Evolutionary conservation across 345 rosid genomes (phyloP), one percentile per base, ranked within the genome.

Genomic region (Salix koriyanagi): DNA sequence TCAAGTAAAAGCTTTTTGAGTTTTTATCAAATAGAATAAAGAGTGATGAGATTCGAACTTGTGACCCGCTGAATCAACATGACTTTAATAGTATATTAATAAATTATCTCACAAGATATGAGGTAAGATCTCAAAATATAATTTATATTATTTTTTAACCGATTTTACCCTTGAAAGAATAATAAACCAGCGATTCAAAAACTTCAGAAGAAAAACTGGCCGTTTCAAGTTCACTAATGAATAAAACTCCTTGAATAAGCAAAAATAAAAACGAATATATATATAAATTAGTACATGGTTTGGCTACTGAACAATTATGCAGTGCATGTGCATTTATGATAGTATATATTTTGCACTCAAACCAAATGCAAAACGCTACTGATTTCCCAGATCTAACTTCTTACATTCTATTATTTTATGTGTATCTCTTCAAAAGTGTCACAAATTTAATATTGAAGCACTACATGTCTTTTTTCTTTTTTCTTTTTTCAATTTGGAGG

Each of bases 31-130:
- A 34, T 5, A 5, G 1, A 34, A 5, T 34, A 5, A 34, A 1
- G n/a, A 4, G 6, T 5, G 6, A 5, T 34, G 6, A 34, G 6
- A 34, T 34, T 34, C 37, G 0, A 34, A 34, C 37, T 34, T 5
- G 6, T 34, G 1, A 34, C 1, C 1, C 7, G 1, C 1, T 1
- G 0, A 1, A 5, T 34, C 37, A 34, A 34, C 6, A 0, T 34
- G 6, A 34, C 1, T 34, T 4, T 5, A 5, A 34, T 34, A 34
- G 0, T 34, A 34, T 34, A 0, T 34, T 7, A 34, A 34, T 0
- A 34, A 5, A 34, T 5, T 5, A 34, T 34, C 37, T 34, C 37
- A 34, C 6, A 5, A 5, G 37, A 1, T 34, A 1, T 34, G 0
- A 34, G 0, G 1, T 34, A 5, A 34, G 37, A 0, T 34, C 6